Conservation (phyloP, 2,329 filamentous ascomycete genomes). For the Aspergillus oerlinghausenensis region DNA sequence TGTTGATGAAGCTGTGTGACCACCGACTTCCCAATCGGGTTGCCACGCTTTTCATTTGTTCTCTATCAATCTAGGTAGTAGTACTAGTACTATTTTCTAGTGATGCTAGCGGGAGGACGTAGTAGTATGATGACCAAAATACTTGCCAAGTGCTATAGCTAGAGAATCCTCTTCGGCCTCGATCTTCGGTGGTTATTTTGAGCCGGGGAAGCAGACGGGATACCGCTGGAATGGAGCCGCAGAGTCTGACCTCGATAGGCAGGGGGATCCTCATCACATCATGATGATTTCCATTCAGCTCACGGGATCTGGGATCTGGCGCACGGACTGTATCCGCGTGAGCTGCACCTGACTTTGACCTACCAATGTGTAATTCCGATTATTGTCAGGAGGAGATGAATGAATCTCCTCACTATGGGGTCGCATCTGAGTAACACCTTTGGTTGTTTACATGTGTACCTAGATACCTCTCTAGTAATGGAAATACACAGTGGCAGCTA, state of each 20-base stretch:
- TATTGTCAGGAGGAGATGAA: constrained; percentile 4
- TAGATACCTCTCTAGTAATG: no score
- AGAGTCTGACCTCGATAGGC: constrained; percentile 10
- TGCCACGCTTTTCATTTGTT: constrained; percentile 13
- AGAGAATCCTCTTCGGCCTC: constrained; percentile 6
- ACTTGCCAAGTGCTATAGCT: background rate
- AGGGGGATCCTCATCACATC: constrained; percentile 9
- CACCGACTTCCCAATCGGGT: constrained; percentile 11
- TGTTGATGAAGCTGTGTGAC: constrained; percentile 13
- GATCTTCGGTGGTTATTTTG: constrained; percentile 4
- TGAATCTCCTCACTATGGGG: background rate
- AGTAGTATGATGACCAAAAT: background rate
- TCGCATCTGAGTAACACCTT: background rate
- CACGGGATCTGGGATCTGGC: background rate
- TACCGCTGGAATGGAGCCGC: constrained; percentile 20
- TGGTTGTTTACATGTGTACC: no score
- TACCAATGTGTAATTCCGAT: background rate
- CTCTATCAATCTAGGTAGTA: background rate
- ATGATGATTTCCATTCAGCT: background rate
- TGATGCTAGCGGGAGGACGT: background rate
- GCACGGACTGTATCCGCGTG: constrained; percentile 22
- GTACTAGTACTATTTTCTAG: background rate
- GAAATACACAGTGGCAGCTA: no score
- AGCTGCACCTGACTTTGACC: constrained; percentile 13
- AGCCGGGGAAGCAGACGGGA: constrained; percentile 12